These are phyloP conservation scores for Pleurotus cornucopiae DNA, from an alignment of 768 basidiomycete genomes.

Conservation along the genomic window DNA sequence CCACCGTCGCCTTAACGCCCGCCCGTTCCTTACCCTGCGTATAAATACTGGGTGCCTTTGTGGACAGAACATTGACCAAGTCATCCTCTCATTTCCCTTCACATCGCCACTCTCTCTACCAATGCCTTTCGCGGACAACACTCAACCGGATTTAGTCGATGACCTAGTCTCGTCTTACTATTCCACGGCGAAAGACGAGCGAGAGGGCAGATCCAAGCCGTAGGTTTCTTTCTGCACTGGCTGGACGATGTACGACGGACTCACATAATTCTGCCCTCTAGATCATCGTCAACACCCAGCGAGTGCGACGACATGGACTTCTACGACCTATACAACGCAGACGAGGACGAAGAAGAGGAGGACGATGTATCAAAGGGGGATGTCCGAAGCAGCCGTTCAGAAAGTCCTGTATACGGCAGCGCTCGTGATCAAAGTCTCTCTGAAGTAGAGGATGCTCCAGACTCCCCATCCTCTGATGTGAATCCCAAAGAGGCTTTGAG, in stretches of 20 bases:
- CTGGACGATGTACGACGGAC: too few relatives aligned
- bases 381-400: neutral
- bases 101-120: neutral
- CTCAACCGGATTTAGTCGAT: neutral
- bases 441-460: too few relatives aligned
- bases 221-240: neutral
- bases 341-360: neutral
- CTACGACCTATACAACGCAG: neutral
- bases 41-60: neutral
- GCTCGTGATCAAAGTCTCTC: too few relatives aligned
- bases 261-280: neutral
- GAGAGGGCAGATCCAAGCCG: neutral
- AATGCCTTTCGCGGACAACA: neutral
- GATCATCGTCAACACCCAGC: neutral
- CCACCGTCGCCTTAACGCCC: conserved; percentile 8
- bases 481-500: too few relatives aligned
- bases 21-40: neutral
- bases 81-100: neutral
- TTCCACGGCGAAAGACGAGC: neutral
- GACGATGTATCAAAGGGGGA: neutral
- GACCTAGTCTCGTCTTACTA: conserved; percentile 6
- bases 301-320: conserved; percentile 4
- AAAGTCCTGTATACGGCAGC: neutral
- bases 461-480: too few relatives aligned
- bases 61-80: neutral